Percentiles rank a stretch among this genome's conserved stretches.
Conservation (phyloP, 2,329 filamentous ascomycete genomes). For the Fusarium proliferatum region DNA sequence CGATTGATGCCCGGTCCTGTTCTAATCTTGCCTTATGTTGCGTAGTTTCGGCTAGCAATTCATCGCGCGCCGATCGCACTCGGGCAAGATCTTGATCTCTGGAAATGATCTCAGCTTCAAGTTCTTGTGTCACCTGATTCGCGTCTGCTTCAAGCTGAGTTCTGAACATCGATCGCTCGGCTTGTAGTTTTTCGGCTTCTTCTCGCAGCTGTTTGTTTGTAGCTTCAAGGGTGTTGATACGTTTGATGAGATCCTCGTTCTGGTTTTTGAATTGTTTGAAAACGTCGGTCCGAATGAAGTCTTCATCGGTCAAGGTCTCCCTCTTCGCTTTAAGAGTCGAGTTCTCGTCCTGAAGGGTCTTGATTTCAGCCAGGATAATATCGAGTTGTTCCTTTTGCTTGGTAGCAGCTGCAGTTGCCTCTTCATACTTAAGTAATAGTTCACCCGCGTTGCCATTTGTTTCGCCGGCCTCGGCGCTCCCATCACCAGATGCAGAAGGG, state of each 20-base stretch:
- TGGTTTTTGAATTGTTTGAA: constrained; percentile 93
- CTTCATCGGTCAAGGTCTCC: constrained; percentile 85
- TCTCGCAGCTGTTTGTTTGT: constrained; percentile 86
- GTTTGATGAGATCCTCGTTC: constrained; percentile 91
- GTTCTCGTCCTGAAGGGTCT: constrained; percentile 79
- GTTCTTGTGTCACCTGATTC: constrained; percentile 76
- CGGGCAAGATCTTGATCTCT: constrained; percentile 87
- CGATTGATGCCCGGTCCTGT: constrained; percentile 74
- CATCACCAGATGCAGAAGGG: constrained; percentile 52
- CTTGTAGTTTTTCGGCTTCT: constrained; percentile 85
- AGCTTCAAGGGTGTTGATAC: constrained; percentile 90
- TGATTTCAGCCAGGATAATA: constrained; percentile 80
- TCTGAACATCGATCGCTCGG: constrained; percentile 85
- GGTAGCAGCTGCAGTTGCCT: constrained; percentile 77
- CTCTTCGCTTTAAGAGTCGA: constrained; percentile 76
- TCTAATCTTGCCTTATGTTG: constrained; percentile 84
- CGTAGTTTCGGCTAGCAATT: constrained; percentile 82
- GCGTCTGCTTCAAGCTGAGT: constrained; percentile 84
- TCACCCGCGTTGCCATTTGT: constrained; percentile 70
- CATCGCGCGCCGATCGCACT: constrained; percentile 85
- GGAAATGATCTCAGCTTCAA: constrained; percentile 83
- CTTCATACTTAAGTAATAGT: constrained; percentile 79
- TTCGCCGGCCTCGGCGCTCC: constrained; percentile 65
- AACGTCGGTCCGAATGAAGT: constrained; percentile 90
- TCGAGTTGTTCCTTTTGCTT: constrained; percentile 93